Conservation (phyloP, 768 basidiomycete genomes). For the Omphalotus guepiniiformis region DNA sequence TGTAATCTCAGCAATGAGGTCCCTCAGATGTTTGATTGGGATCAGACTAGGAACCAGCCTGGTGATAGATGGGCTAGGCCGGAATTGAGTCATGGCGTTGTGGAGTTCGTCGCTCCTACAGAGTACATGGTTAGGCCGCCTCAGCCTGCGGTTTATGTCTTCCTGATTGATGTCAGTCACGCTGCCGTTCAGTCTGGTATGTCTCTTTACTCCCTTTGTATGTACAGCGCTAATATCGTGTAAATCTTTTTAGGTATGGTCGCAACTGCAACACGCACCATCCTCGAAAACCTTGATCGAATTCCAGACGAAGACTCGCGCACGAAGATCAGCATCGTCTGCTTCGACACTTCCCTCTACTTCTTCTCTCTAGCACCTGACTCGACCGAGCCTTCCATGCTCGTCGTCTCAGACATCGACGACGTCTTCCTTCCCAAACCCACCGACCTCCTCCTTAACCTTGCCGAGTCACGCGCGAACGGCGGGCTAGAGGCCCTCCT, state of each 20-base stretch:
- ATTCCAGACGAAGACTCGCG: conserved; percentile 93
- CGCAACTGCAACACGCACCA: conserved; percentile 94
- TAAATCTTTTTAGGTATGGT: conserved; percentile 72
- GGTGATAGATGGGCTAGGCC: conserved; percentile 93
- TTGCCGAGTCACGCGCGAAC: conserved; percentile 72
- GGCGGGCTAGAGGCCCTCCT: conserved; percentile 72
- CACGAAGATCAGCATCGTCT: conserved; percentile 90
- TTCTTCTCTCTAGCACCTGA: conserved; percentile 87
- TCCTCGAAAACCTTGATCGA: conserved; percentile 91
- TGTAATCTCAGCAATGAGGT: conserved; percentile 98
- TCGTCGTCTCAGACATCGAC: conserved; percentile 95
- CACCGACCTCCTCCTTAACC: conserved; percentile 91
- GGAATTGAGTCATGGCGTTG: conserved; percentile 90
- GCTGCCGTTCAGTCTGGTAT: conserved; percentile 83
- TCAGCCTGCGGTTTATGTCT: conserved; percentile 94
- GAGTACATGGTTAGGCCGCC: conserved; percentile 99
- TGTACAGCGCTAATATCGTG: background rate
- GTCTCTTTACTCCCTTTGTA: conserved; percentile 13
- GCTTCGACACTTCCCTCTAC: conserved; percentile 88
- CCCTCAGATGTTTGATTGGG: conserved; percentile 98
- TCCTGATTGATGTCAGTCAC: conserved; percentile 96
- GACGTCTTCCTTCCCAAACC: conserved; percentile 98
- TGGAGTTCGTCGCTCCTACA: conserved; percentile 96
- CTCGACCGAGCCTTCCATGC: conserved; percentile 80
- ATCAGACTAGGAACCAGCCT: conserved; percentile 87